These are phyloP conservation scores for Tuber umbilicatum DNA, from an alignment of 495 filamentous ascomycete species.

Conservation along the genomic window DNA sequence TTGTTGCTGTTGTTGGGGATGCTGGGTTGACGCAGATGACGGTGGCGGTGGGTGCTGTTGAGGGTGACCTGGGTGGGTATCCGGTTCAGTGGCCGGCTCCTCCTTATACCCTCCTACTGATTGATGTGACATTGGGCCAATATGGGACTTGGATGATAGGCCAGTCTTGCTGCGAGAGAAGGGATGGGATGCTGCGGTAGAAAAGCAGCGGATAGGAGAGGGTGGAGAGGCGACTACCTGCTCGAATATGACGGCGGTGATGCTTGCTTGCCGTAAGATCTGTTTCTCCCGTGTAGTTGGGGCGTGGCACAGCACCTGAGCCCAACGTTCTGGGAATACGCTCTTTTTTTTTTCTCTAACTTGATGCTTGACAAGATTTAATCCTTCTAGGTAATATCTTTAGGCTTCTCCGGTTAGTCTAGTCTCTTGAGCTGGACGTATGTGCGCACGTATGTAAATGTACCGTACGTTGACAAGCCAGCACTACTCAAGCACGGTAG, in stretches of 20 bases:
- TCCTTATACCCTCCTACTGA: constrained; percentile 43
- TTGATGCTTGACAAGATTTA: background rate
- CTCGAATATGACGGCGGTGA: constrained; percentile 37
- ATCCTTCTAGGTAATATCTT: background rate
- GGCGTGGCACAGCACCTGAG: constrained; percentile 35
- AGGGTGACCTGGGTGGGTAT: constrained; percentile 40
- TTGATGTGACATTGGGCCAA: constrained; percentile 38
- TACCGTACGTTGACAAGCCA: constrained; percentile 29
- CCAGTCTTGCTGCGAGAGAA: constrained; percentile 20
- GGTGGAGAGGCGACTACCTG: constrained; percentile 22
- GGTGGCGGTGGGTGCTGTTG: constrained; percentile 39
- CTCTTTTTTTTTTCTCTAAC: background rate
- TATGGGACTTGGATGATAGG: constrained; percentile 35
- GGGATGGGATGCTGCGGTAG: constrained; percentile 27
- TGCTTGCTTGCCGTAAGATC: constrained; percentile 39
- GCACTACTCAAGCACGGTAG: constrained; percentile 27
- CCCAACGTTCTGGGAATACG: constrained; percentile 33
- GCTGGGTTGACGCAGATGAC: constrained; percentile 33
- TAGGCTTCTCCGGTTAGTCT: background rate
- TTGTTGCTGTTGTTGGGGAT: constrained; percentile 45
- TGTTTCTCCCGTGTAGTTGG: constrained; percentile 40
- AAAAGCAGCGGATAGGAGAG: constrained; percentile 26
- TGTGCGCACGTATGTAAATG: constrained; percentile 27
- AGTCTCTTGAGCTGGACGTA: constrained; percentile 14
- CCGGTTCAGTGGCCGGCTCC: constrained; percentile 42